Evolutionary conservation across 257 asterid species (phyloP).

Genomic region (Jasminum sambac): DNA sequence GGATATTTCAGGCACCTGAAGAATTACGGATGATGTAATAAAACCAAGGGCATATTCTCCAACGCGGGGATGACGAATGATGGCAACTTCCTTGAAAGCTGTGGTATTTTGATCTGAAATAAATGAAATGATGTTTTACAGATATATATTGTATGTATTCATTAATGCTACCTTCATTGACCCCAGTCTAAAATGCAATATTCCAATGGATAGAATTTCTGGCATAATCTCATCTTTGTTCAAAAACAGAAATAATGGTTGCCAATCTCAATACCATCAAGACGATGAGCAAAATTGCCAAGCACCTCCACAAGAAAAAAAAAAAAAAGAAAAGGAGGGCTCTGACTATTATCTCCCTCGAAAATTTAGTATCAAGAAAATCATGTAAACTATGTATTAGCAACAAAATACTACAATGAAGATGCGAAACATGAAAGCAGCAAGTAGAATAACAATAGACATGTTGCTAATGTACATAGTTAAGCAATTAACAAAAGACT

Average conservation of each 20-base stretch:
- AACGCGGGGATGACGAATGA: constrained; percentile 88
- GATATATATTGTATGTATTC: constrained; percentile 11
- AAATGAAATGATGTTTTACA: constrained; percentile 21
- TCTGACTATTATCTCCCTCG: background rate
- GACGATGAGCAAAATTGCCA: background rate
- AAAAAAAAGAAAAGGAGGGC: background rate
- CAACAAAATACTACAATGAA: background rate
- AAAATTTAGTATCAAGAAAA: constrained; percentile 14
- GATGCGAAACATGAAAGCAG: background rate
- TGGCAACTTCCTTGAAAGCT: constrained; percentile 96
- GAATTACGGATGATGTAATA: constrained; percentile 78
- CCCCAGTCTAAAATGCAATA: constrained; percentile 9
- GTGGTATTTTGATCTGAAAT: constrained; percentile 76
- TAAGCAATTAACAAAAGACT: constrained; percentile 1
- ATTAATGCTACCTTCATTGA: constrained; percentile 9
- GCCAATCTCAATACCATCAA: background rate
- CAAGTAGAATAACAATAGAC: constrained; percentile 9
- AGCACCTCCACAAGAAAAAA: background rate
- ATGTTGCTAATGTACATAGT: background rate
- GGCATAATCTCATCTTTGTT: background rate
- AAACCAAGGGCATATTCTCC: constrained; percentile 94
- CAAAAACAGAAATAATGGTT: background rate
- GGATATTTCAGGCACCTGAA: constrained; percentile 61
- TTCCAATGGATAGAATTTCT: constrained; percentile 5
- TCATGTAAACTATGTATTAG: background rate